Conservation (phyloP, 768 basidiomycete genomes). For the Amyloporia xantha region DNA sequence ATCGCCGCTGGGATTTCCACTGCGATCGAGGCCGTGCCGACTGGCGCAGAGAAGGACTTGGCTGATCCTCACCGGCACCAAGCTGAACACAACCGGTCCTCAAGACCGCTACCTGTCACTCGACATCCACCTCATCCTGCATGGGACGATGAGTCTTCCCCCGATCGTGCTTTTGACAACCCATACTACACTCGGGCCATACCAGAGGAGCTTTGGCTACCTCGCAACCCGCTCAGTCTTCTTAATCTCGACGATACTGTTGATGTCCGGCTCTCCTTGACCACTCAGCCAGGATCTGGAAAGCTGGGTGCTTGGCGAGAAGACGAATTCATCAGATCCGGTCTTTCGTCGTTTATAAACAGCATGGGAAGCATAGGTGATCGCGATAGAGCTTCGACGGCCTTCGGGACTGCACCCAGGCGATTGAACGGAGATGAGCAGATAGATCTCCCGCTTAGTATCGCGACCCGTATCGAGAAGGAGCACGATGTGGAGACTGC, state of each 20-base stretch:
- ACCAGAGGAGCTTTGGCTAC: conserved; percentile 75
- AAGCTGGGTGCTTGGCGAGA: conserved; percentile 35
- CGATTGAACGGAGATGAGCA: conserved; percentile 46
- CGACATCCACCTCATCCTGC: conserved; percentile 45
- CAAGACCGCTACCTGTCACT: conserved; percentile 20
- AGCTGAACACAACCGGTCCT: background rate
- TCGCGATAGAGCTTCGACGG: conserved; percentile 3
- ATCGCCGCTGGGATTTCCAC: background rate
- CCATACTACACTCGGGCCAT: conserved; percentile 68
- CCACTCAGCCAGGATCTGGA: conserved; percentile 49
- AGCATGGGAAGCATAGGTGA: conserved; percentile 16
- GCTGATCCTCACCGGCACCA: too few relatives aligned
- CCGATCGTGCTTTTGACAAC: conserved; percentile 70
- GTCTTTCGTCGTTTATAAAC: conserved; percentile 16
- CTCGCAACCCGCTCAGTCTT: conserved; percentile 70
- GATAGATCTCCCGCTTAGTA: conserved; percentile 52
- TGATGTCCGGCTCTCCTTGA: conserved; percentile 55
- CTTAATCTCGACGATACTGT: conserved; percentile 85
- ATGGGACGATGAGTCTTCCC: conserved; percentile 76
- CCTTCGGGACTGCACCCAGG: background rate
- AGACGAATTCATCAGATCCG: conserved; percentile 18
- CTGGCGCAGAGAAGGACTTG: background rate
- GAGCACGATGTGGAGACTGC: conserved; percentile 37
- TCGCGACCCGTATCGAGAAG: conserved; percentile 44
- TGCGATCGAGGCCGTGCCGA: background rate